Evolutionary conservation across 768 basidiomycete species (phyloP).

Genomic region (Paxillus ammoniavirescens): DNA sequence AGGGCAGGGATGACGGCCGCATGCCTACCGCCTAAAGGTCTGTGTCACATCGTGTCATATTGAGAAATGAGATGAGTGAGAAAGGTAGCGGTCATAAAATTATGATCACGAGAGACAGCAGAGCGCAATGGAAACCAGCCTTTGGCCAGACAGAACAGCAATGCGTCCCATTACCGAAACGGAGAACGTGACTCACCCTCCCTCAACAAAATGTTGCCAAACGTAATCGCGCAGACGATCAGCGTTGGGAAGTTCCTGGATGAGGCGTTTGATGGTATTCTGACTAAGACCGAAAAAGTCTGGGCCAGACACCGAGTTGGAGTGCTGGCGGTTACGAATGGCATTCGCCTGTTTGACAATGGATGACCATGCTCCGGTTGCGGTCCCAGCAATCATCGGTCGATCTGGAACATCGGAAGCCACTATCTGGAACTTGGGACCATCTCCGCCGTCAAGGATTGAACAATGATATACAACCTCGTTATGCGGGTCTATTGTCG

Average conservation of each 20-base stretch:
- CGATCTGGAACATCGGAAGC: slow-evolving; percentile 69
- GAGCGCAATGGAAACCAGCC: slow-evolving; percentile 6
- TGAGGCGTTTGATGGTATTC: slow-evolving; percentile 86
- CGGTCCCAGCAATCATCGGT: slow-evolving; percentile 80
- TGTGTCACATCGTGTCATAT: slow-evolving; percentile 38
- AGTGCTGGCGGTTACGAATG: slow-evolving; percentile 78
- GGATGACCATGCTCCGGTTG: slow-evolving; percentile 83
- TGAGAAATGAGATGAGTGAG: slow-evolving; percentile 25
- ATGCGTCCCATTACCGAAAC: slow-evolving; percentile 11
- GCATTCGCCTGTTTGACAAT: slow-evolving; percentile 82
- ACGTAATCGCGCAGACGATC: slow-evolving; percentile 76
- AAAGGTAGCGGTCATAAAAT: slow-evolving; percentile 19
- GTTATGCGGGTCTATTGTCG: slow-evolving; percentile 61
- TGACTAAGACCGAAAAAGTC: slow-evolving; percentile 87
- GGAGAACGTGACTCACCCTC: slow-evolving; percentile 59
- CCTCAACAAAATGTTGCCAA: slow-evolving; percentile 84
- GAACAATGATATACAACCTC: slow-evolving; percentile 82
- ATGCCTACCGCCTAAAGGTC: slow-evolving; percentile 77
- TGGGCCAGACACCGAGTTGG: slow-evolving; percentile 84
- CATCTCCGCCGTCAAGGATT: slow-evolving; percentile 82
- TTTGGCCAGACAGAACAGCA: slow-evolving; percentile 6
- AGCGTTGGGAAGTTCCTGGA: slow-evolving; percentile 80
- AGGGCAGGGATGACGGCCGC: slow-evolving; percentile 80
- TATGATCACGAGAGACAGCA: slow-evolving; percentile 9
- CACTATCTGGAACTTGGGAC: slow-evolving; percentile 82